A percentile compares a stretch with the other conserved stretches of the same genome.
Conservation (phyloP, 352 stramenopile species). For the Chrysophaeum taylorii region DNA sequence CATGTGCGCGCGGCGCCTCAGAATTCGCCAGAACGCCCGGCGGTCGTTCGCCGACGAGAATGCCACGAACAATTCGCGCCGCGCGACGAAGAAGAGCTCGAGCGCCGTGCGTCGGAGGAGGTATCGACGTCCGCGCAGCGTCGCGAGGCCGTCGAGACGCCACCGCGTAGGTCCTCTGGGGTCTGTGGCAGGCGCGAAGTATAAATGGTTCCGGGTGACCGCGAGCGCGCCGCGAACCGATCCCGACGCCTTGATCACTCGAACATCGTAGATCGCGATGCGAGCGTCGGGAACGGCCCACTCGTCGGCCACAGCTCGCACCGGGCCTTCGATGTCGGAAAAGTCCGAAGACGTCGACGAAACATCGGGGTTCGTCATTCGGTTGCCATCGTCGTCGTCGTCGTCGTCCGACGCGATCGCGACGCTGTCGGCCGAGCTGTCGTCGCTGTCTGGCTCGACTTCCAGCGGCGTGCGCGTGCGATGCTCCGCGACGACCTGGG, state of each 20-base stretch:
- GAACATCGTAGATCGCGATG: not conserved
- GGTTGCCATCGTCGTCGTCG: too few relatives aligned
- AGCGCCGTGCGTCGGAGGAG: constrained; percentile 56
- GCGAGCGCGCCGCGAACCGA: not conserved
- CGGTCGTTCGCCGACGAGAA: not conserved
- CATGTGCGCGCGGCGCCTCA: constrained; percentile 9
- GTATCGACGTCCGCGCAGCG: constrained; percentile 54
- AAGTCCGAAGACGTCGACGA: too few relatives aligned
- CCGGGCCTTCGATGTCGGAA: too few relatives aligned
- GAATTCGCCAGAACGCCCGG: constrained; percentile 14
- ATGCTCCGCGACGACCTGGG: too few relatives aligned
- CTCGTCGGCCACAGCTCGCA: too few relatives aligned
- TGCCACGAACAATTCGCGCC: not conserved
- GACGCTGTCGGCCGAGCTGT: too few relatives aligned
- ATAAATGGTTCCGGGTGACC: not conserved
- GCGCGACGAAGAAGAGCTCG: constrained; percentile 61
- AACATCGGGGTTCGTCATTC: too few relatives aligned
- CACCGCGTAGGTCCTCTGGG: constrained; percentile 28
- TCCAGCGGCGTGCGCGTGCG: too few relatives aligned
- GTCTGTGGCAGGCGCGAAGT: not conserved
- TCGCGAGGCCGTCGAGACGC: constrained; percentile 47
- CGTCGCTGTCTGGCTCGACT: too few relatives aligned
- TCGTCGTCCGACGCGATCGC: too few relatives aligned
- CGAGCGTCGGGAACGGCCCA: too few relatives aligned
- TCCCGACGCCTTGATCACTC: not conserved